phyloP scores from a whole-genome alignment of 2,329 filamentous ascomycete genomes.

The Didymellaceae sp. region DNA sequence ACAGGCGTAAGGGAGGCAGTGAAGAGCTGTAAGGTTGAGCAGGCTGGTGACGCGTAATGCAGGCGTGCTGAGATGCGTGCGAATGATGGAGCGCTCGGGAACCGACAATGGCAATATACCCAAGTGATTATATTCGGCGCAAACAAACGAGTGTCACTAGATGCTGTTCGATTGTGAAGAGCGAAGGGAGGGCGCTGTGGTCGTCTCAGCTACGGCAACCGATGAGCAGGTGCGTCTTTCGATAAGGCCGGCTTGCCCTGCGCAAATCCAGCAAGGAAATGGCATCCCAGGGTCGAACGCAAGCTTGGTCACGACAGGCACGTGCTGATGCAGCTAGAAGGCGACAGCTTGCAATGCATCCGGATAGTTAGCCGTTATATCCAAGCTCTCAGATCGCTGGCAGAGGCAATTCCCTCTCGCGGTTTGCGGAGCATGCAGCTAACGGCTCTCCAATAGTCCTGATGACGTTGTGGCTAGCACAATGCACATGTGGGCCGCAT shows the following conservation, averaged over 20 bases:
- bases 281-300: conserved; percentile 9
- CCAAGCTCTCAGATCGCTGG: not conserved
- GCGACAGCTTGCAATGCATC: conserved; percentile 1
- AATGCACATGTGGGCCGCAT: conserved; percentile 1
- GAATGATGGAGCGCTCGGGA: conserved; percentile 20
- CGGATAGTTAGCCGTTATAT: not conserved
- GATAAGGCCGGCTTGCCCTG: conserved; percentile 14
- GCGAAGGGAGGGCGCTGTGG: conserved; percentile 17
- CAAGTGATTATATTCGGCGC: conserved; percentile 23
- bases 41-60: conserved; percentile 36
- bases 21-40: conserved; percentile 13
- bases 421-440: conserved; percentile 5
- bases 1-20: conserved; percentile 13
- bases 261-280: conserved; percentile 16
- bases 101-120: conserved; percentile 28
- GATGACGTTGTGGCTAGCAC: conserved; percentile 17
- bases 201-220: conserved; percentile 1
- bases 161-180: conserved; percentile 21
- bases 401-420: conserved; percentile 1
- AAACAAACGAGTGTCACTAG: conserved; percentile 33
- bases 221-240: conserved; percentile 9
- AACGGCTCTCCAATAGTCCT: conserved; percentile 12
- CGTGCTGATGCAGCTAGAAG: conserved; percentile 3
- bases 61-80: conserved; percentile 22
- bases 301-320: conserved; percentile 12